Percentiles rank a stretch among this genome's conserved stretches.
Evolutionary conservation across 495 filamentous ascomycete genomes (phyloP).

Genomic region (Aspergillus saccharolyticus): DNA sequence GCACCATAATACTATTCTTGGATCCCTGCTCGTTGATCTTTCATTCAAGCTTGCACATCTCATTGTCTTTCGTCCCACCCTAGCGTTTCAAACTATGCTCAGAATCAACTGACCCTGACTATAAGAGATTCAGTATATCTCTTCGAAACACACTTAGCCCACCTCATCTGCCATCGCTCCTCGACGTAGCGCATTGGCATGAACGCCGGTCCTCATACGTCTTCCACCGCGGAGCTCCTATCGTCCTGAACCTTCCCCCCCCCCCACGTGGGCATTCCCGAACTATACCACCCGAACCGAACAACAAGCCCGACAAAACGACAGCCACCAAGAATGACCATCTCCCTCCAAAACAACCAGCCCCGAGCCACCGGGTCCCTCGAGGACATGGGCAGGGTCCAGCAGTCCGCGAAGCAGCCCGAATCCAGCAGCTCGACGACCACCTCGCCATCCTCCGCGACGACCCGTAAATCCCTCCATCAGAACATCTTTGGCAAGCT

Average conservation of each 20-base stretch:
- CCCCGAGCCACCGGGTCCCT: too few relatives aligned
- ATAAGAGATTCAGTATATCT: not conserved
- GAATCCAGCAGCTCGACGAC: not conserved
- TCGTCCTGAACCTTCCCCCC: not conserved
- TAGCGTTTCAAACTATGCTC: not conserved
- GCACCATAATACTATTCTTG: not conserved
- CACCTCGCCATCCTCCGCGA: slow-evolving; percentile 11
- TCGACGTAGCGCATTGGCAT: not conserved
- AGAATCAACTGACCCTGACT: not conserved
- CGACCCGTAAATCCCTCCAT: slow-evolving; percentile 29
- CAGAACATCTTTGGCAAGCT: slow-evolving; percentile 42
- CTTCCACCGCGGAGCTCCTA: not conserved
- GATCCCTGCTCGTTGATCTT: not conserved
- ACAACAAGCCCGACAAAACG: too few relatives aligned
- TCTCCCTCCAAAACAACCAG: not conserved
- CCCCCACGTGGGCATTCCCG: not conserved
- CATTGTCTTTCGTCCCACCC: not conserved
- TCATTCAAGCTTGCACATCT: not conserved
- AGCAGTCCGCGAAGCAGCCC: not conserved
- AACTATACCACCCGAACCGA: not conserved
- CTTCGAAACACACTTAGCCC: not conserved
- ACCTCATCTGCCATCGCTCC: not conserved
- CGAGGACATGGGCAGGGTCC: not conserved
- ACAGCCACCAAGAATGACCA: slow-evolving; percentile 9
- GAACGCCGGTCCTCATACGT: not conserved